Conservation (phyloP, 2,329 filamentous ascomycete genomes). For the Stenocarpella maydis region DNA sequence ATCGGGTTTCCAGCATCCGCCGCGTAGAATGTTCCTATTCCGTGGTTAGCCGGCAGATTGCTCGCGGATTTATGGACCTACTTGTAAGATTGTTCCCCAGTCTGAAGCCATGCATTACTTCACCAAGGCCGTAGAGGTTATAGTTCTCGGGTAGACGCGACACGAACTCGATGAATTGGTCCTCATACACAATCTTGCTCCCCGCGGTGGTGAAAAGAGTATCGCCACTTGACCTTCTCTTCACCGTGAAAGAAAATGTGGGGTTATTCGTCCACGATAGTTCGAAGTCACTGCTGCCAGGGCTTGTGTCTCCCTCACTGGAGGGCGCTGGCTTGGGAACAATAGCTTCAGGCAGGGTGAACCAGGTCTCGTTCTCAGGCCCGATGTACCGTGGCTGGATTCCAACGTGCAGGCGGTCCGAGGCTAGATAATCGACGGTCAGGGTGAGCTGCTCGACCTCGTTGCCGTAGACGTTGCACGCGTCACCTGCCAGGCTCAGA, state of each 20-base stretch:
- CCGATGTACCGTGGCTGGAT: slow-evolving; percentile 73
- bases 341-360: slow-evolving; percentile 69
- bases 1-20: slow-evolving; percentile 73
- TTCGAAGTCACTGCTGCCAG: slow-evolving; percentile 62
- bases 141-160: slow-evolving; percentile 73
- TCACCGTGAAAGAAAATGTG: slow-evolving; percentile 74
- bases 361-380: slow-evolving; percentile 70
- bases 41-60: background rate
- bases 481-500: slow-evolving; percentile 69
- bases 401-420: slow-evolving; percentile 72
- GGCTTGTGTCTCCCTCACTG: slow-evolving; percentile 43
- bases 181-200: slow-evolving; percentile 73
- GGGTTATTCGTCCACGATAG: slow-evolving; percentile 61
- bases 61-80: slow-evolving; percentile 38
- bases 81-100: slow-evolving; percentile 78
- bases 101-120: slow-evolving; percentile 74
- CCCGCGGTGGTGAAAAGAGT: slow-evolving; percentile 73
- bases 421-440: slow-evolving; percentile 43
- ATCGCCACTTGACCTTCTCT: slow-evolving; percentile 66
- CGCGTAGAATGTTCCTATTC: slow-evolving; percentile 60
- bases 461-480: slow-evolving; percentile 79
- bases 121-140: slow-evolving; percentile 79
- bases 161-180: slow-evolving; percentile 80
- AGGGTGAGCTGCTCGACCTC: slow-evolving; percentile 65
- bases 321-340: slow-evolving; percentile 63